phyloP scores from a whole-genome alignment of 2,329 filamentous ascomycete species.

The Cladophialophora carrionii region DNA sequence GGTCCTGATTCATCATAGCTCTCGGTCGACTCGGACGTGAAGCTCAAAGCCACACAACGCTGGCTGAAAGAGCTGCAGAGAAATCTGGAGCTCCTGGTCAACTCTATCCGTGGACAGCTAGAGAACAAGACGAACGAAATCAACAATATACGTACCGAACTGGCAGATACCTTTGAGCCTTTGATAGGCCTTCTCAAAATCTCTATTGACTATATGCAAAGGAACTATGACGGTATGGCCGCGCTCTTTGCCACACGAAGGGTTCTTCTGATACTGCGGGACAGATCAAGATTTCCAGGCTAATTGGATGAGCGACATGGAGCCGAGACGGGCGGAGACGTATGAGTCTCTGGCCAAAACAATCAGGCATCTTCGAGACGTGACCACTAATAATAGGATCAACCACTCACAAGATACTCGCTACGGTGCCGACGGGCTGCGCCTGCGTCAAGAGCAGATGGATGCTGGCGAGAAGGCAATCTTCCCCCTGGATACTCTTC shows the following conservation, averaged over 20 bases:
- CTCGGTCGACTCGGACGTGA: constrained; percentile 4
- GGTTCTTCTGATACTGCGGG: not conserved
- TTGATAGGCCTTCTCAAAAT: constrained; percentile 11
- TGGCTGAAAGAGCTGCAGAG: constrained; percentile 19
- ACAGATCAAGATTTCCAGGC: constrained; percentile 10
- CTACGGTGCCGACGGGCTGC: constrained; percentile 8
- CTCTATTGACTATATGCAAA: constrained; percentile 16
- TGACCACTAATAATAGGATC: constrained; percentile 15
- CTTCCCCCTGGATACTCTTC: constrained; percentile 14
- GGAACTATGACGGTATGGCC: constrained; percentile 10
- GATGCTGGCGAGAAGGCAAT: constrained; percentile 20
- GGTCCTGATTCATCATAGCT: not conserved
- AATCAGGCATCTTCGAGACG: constrained; percentile 19
- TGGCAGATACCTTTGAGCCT: constrained; percentile 15
- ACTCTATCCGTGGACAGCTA: constrained; percentile 6
- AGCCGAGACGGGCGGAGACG: constrained; percentile 7
- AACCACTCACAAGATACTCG: constrained; percentile 10
- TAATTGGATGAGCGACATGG: constrained; percentile 12
- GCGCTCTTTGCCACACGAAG: not conserved
- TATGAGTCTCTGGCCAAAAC: constrained; percentile 11
- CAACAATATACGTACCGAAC: constrained; percentile 19
- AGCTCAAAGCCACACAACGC: constrained; percentile 16
- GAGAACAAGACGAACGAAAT: constrained; percentile 8
- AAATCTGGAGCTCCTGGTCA: constrained; percentile 17
- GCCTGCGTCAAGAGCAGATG: constrained; percentile 10